A percentile compares a stretch with the other conserved stretches of the same genome.
Conservation (phyloP, 2,329 filamentous ascomycete species). For the Fusarium solani-melongenae region DNA sequence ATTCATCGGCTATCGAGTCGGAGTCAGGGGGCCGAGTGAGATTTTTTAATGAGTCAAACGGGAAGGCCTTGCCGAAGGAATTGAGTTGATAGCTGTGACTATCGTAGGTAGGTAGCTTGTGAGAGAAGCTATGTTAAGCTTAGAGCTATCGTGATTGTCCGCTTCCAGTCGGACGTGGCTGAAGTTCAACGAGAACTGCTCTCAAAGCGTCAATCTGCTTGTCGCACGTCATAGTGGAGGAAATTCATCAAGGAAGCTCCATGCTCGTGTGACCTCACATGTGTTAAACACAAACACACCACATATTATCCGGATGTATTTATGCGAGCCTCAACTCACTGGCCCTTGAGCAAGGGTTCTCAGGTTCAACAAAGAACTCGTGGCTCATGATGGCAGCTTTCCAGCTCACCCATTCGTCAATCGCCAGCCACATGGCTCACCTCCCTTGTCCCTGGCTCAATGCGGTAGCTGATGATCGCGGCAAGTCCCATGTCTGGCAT, state of each 20-base stretch:
- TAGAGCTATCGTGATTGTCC: neutral
- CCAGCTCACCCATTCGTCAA: neutral
- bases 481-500: conserved; percentile 2
- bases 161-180: neutral
- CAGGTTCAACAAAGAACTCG: neutral
- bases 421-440: neutral
- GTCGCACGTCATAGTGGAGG: neutral
- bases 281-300: neutral
- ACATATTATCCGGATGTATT: neutral
- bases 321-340: neutral
- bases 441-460: neutral
- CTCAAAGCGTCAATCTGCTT: neutral
- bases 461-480: conserved; percentile 5
- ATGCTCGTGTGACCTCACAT: neutral
- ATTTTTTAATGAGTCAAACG: neutral
- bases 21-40: neutral
- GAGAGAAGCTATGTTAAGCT: neutral
- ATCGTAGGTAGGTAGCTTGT: too few relatives aligned
- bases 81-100: neutral
- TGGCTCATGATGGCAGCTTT: neutral
- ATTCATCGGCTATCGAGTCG: conserved; percentile 2
- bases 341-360: neutral
- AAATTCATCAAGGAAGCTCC: neutral
- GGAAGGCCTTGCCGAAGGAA: neutral
- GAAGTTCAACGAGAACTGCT: neutral